Conservation (phyloP, 495 filamentous ascomycete genomes). For the Neurospora sp. region DNA sequence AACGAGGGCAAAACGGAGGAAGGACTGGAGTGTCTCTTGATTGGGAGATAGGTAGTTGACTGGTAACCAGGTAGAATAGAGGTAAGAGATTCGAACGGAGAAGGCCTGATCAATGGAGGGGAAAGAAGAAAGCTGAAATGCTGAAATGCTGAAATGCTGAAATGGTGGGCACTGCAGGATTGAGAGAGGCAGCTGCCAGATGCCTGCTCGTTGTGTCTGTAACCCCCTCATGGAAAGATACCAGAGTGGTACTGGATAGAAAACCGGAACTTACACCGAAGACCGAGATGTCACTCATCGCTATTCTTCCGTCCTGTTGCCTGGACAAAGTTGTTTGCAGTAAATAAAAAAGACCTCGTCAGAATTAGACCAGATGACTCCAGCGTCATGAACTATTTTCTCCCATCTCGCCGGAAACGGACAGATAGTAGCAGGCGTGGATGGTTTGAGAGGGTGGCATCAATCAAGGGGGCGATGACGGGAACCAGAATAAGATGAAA, state of each 20-base stretch:
- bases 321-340: neutral
- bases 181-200: neutral
- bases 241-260: neutral
- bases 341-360: neutral
- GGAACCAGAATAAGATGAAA: neutral
- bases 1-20: constrained; percentile 2
- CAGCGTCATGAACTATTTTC: neutral
- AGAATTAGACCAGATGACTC: neutral
- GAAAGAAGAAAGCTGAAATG: neutral
- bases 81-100: neutral
- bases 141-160: neutral
- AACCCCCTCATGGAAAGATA: neutral
- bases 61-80: neutral
- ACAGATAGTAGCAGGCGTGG: neutral
- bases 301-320: neutral
- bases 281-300: neutral
- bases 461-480: neutral
- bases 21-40: neutral
- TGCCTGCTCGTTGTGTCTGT: neutral
- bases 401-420: neutral
- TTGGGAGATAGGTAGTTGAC: constrained; percentile 2
- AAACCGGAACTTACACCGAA: neutral
- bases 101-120: neutral
- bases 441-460: neutral
- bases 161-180: neutral